phyloP scores from a whole-genome alignment of 2,329 filamentous ascomycete genomes.

The Grosmannia penicillata region DNA sequence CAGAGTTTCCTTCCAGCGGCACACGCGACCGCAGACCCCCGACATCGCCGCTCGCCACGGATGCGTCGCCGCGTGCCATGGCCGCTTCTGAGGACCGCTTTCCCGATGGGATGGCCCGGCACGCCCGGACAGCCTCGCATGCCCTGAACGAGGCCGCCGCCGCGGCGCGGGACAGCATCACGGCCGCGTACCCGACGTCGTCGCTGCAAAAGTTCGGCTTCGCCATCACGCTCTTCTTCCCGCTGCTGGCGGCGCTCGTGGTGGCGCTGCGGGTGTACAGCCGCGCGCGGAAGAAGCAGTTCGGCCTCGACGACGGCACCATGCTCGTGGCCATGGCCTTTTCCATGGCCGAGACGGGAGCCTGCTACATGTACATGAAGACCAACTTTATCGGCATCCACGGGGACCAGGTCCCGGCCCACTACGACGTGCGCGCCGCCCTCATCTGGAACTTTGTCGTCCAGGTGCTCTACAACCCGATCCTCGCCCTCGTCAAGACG shows the following conservation, averaged over 20 bases:
- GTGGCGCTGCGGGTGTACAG: constrained; percentile 13
- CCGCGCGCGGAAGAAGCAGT: constrained; percentile 12
- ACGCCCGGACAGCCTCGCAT: not conserved
- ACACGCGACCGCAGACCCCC: too few relatives aligned
- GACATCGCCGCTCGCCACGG: too few relatives aligned
- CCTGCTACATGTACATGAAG: constrained; percentile 8
- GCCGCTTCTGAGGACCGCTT: not conserved
- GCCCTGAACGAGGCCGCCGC: too few relatives aligned
- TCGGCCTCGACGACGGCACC: constrained; percentile 8
- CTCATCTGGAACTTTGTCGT: constrained; percentile 9
- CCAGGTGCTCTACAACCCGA: constrained; percentile 11
- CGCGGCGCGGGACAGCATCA: not conserved
- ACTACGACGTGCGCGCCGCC: constrained; percentile 3
- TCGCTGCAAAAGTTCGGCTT: constrained; percentile 11
- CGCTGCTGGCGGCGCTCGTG: constrained; percentile 12
- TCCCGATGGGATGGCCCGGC: not conserved
- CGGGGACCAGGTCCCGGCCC: constrained; percentile 3
- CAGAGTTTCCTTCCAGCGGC: too few relatives aligned
- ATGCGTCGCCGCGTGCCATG: too few relatives aligned
- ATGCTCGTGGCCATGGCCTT: constrained; percentile 8
- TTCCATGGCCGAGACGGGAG: constrained; percentile 6
- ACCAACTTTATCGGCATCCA: constrained; percentile 10
- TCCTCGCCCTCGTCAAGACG: constrained; percentile 18
- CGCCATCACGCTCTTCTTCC: constrained; percentile 14
- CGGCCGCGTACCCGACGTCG: constrained; percentile 3